Evolutionary conservation across 768 basidiomycete species (phyloP).

Genomic region (Cubamyces sp.): DNA sequence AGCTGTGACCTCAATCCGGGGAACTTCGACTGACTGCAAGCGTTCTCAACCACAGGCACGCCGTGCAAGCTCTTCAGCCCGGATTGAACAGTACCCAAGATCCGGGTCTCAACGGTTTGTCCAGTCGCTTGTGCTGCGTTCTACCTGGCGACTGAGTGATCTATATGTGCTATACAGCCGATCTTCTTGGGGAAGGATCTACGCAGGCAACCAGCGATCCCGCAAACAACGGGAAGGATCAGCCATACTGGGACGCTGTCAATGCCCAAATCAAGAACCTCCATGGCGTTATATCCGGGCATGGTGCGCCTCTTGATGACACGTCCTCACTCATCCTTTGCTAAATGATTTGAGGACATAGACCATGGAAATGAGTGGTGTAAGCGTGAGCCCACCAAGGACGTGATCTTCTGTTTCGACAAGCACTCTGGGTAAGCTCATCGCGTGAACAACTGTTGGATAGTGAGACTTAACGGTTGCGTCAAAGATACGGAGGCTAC

Average conservation of each 20-base stretch:
- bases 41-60: slow-evolving; percentile 28
- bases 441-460: background rate
- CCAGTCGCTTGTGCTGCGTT: too few species aligned
- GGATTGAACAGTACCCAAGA: slow-evolving; percentile 44
- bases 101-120: slow-evolving; percentile 48
- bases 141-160: background rate
- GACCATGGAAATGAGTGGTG: slow-evolving; percentile 87
- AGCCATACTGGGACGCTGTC: slow-evolving; percentile 64
- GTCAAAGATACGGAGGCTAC: slow-evolving; percentile 69
- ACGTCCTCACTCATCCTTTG: background rate
- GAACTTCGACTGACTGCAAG: background rate
- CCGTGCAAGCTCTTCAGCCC: slow-evolving; percentile 41
- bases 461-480: background rate
- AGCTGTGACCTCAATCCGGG: background rate
- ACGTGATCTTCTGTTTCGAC: slow-evolving; percentile 74
- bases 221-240: slow-evolving; percentile 49
- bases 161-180: slow-evolving; percentile 45
- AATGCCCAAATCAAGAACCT: slow-evolving; percentile 64
- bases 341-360: slow-evolving; percentile 31
- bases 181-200: slow-evolving; percentile 55
- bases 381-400: slow-evolving; percentile 60
- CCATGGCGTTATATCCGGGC: slow-evolving; percentile 70
- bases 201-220: slow-evolving; percentile 56
- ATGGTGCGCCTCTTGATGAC: slow-evolving; percentile 47
- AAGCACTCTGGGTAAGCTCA: slow-evolving; percentile 70